Evolutionary conservation across 805 yeast genomes (phyloP).

Genomic region (Teunomyces atbi): DNA sequence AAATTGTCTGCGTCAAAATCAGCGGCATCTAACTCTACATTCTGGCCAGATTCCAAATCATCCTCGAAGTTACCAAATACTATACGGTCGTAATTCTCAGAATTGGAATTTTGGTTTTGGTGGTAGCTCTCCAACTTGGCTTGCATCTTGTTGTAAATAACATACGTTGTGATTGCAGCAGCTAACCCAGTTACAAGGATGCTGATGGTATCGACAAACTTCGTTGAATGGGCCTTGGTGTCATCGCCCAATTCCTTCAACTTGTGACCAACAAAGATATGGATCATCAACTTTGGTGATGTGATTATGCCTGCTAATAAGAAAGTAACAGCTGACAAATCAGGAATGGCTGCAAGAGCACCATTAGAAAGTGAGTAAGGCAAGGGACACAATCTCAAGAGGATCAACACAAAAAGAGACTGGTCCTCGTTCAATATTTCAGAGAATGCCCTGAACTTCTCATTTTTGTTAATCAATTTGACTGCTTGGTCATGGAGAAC

Average conservation of each 20-base stretch:
- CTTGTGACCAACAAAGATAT: slow-evolving; percentile 74
- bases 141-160: slow-evolving; percentile 60
- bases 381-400: slow-evolving; percentile 84
- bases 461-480: slow-evolving; percentile 57
- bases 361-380: slow-evolving; percentile 93
- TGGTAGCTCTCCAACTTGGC: slow-evolving; percentile 31
- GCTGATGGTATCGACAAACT: slow-evolving; percentile 61
- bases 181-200: slow-evolving; percentile 56
- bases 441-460: slow-evolving; percentile 69
- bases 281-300: slow-evolving; percentile 78
- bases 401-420: slow-evolving; percentile 57
- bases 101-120: slow-evolving; percentile 6
- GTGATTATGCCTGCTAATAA: slow-evolving; percentile 69
- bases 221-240: slow-evolving; percentile 47
- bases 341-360: slow-evolving; percentile 85
- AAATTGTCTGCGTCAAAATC: slow-evolving; percentile 42
- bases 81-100: slow-evolving; percentile 27
- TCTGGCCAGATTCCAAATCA: slow-evolving; percentile 28
- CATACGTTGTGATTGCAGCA: slow-evolving; percentile 58
- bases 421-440: slow-evolving; percentile 72
- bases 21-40: slow-evolving; percentile 35
- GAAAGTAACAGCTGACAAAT: slow-evolving; percentile 60
- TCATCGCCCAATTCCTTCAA: slow-evolving; percentile 64
- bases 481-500: slow-evolving; percentile 57
- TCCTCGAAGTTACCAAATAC: slow-evolving; percentile 43